Conservation (phyloP, 352 stramenopile genomes). For the Phytophthora quininea region DNA sequence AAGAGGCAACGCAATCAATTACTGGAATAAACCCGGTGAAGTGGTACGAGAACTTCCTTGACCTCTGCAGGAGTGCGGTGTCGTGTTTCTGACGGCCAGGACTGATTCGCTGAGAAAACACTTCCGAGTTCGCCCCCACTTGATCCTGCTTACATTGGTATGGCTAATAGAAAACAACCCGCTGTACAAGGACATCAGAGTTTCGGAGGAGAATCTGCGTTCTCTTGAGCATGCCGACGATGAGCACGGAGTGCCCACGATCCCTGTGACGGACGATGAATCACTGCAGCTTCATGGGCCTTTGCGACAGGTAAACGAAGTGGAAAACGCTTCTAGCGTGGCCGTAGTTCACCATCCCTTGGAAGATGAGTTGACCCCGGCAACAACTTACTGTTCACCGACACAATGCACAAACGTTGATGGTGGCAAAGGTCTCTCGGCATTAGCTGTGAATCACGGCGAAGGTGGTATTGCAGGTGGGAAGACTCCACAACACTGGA, state of each 20-base stretch:
- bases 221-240: not conserved
- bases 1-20: not conserved
- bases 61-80: not conserved
- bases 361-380: no score
- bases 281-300: not conserved
- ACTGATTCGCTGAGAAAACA: not conserved
- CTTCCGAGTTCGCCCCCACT: not conserved
- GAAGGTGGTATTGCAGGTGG: no score
- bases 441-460: no score
- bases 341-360: no score
- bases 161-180: not conserved
- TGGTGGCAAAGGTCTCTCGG: no score
- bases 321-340: not conserved
- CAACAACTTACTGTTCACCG: no score
- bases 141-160: not conserved
- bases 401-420: no score
- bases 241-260: not conserved
- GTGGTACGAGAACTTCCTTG: not conserved
- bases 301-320: not conserved
- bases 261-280: not conserved
- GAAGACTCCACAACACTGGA: no score
- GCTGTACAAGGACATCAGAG: not conserved
- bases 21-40: not conserved
- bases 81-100: not conserved
- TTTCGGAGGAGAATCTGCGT: not conserved